Percentiles rank a stretch among this genome's conserved stretches.
Evolutionary conservation across 2,329 filamentous ascomycete species (phyloP).

Genomic region (Alternaria atra): DNA sequence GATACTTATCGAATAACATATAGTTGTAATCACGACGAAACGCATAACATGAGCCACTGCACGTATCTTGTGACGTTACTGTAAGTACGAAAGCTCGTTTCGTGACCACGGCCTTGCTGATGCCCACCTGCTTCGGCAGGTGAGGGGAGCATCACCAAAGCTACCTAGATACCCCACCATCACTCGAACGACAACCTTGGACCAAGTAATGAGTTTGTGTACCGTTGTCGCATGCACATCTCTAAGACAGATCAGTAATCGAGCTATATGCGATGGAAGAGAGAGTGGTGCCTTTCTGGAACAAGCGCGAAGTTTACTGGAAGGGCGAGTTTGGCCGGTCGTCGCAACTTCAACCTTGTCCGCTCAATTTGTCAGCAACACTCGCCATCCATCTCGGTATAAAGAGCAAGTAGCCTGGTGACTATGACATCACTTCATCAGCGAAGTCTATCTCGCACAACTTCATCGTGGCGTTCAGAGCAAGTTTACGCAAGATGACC

Average conservation of each 20-base stretch:
- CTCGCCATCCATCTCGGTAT: slow-evolving; percentile 14
- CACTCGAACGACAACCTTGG: background rate
- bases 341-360: background rate
- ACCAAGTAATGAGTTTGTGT: background rate
- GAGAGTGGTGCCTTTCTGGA: background rate
- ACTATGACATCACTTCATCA: slow-evolving; percentile 7
- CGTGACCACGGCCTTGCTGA: too few species aligned
- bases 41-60: background rate
- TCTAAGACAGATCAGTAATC: background rate
- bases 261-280: background rate
- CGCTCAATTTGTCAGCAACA: slow-evolving; percentile 37
- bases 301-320: slow-evolving; percentile 7
- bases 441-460: slow-evolving; percentile 3
- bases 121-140: background rate
- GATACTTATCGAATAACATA: background rate
- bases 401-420: slow-evolving; percentile 9
- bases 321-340: slow-evolving; percentile 9
- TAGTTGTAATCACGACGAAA: background rate
- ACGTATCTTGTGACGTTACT: background rate
- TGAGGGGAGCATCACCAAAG: background rate
- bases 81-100: background rate
- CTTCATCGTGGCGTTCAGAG: slow-evolving; percentile 48
- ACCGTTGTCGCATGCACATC: too few species aligned
- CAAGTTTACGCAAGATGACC: slow-evolving; percentile 48
- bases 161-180: background rate